A percentile compares a stretch with the other conserved stretches of the same genome.
phyloP scores from a whole-genome alignment of 192 early-diverging fungal species.

The Linnemannia schmuckeri region DNA sequence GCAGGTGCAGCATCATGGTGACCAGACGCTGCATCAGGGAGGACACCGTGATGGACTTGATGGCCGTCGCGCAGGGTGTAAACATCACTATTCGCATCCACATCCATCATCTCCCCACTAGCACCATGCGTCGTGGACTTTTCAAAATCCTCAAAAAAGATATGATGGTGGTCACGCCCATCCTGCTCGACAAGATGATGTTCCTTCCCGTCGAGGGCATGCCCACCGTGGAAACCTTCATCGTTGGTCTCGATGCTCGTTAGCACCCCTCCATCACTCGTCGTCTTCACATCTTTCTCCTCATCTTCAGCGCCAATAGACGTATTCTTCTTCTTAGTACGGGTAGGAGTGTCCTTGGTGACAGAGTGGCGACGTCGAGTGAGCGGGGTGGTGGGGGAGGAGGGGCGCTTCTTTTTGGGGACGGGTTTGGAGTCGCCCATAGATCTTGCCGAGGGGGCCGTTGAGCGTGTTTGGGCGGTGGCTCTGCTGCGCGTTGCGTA shows the following conservation, averaged over 20 bases:
- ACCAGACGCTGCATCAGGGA: neutral
- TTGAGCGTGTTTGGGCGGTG: neutral
- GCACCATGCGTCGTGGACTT: neutral
- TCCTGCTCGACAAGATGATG: slow-evolving; percentile 20
- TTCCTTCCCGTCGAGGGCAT: slow-evolving; percentile 13
- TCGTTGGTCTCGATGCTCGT: neutral
- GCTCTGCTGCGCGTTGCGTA: slow-evolving; percentile 11
- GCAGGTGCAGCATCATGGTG: neutral
- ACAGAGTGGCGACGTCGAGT: neutral
- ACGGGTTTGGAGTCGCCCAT: neutral
- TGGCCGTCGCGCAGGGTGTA: neutral
- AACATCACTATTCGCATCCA: neutral
- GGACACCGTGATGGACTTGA: neutral
- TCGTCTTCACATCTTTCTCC: neutral
- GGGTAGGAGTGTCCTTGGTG: neutral
- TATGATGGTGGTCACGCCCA: slow-evolving; percentile 20
- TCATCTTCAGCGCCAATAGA: neutral
- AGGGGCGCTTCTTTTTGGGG: neutral
- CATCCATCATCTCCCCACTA: neutral
- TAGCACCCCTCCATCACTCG: neutral
- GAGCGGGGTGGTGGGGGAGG: neutral
- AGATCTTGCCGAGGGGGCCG: neutral
- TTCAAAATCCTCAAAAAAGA: slow-evolving; percentile 29
- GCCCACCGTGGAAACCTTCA: neutral
- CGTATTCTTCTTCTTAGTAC: neutral